Conservation (phyloP, 139 green algal species). For the Eudorina sp. region DNA sequence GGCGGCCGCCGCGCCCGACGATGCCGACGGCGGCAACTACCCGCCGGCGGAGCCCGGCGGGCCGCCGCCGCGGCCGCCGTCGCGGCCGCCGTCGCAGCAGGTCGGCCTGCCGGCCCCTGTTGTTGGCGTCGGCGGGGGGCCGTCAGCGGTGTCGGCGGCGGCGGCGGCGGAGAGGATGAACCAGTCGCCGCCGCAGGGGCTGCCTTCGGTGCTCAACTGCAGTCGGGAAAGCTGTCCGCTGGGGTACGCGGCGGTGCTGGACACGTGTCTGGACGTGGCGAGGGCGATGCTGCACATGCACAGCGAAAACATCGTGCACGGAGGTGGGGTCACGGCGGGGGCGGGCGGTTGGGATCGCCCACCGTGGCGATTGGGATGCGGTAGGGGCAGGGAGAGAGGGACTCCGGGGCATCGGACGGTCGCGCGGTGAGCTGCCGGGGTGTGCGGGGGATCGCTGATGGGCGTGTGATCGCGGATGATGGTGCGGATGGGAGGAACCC, state of each 20-base stretch:
- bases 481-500: too few relatives aligned
- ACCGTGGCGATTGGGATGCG: too few relatives aligned
- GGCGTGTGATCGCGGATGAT: too few relatives aligned
- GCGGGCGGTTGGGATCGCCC: too few relatives aligned
- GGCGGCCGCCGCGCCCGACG: not conserved
- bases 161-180: not conserved
- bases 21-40: not conserved
- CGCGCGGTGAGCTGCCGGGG: too few relatives aligned
- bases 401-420: too few relatives aligned
- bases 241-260: constrained; percentile 44
- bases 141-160: not conserved
- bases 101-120: too few relatives aligned
- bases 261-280: constrained; percentile 58
- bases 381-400: too few relatives aligned
- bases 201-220: too few relatives aligned
- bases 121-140: not conserved
- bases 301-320: constrained; percentile 65
- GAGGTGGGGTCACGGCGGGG: not conserved
- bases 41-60: not conserved
- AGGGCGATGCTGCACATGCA: constrained; percentile 67
- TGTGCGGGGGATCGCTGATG: too few relatives aligned
- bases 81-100: not conserved
- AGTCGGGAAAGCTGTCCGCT: constrained; percentile 1
- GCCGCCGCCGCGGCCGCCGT: not conserved
- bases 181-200: not conserved